These are phyloP conservation scores for Gryganskiella cystojenkinii DNA, from an alignment of 192 early-diverging fungal species.

Conservation along the genomic window DNA sequence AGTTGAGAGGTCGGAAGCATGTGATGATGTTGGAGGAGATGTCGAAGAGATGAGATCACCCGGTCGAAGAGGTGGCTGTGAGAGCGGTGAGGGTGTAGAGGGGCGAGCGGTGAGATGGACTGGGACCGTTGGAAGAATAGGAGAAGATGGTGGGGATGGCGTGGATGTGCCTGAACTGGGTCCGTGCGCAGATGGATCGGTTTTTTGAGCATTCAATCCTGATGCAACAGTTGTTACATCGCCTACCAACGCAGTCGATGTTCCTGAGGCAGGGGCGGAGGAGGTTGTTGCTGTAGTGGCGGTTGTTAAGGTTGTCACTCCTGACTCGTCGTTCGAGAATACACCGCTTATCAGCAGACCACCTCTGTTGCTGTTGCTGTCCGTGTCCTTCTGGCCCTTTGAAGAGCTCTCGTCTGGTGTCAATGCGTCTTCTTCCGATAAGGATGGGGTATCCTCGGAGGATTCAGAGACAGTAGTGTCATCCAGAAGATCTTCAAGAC, in stretches of 20 bases:
- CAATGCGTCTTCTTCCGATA: background rate
- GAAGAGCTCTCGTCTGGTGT: too few relatives aligned
- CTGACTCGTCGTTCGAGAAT: too few relatives aligned
- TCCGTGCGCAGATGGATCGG: conserved; percentile 18
- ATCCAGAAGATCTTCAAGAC: conserved; percentile 21
- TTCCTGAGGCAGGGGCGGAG: too few relatives aligned
- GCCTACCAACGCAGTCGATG: background rate
- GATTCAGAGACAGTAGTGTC: conserved; percentile 13
- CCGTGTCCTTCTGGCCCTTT: too few relatives aligned
- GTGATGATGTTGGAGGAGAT: background rate
- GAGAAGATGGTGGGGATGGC: background rate
- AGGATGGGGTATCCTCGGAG: conserved; percentile 1
- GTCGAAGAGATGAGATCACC: background rate
- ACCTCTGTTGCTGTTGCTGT: too few relatives aligned
- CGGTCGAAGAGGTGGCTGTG: conserved; percentile 9
- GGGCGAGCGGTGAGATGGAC: background rate
- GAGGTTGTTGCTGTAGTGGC: too few relatives aligned
- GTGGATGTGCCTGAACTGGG: conserved; percentile 24
- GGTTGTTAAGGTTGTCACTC: too few relatives aligned
- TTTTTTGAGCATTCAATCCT: background rate
- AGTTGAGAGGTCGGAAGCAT: background rate
- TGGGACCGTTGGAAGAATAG: background rate
- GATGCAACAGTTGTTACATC: background rate
- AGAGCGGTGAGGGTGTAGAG: conserved; percentile 14
- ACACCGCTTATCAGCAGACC: too few relatives aligned